Percentiles rank a stretch among this genome's conserved stretches.
These are phyloP conservation scores for Arabidopsis lyrata DNA, from an alignment of 441 rosid species.

Conservation along the genomic window DNA sequence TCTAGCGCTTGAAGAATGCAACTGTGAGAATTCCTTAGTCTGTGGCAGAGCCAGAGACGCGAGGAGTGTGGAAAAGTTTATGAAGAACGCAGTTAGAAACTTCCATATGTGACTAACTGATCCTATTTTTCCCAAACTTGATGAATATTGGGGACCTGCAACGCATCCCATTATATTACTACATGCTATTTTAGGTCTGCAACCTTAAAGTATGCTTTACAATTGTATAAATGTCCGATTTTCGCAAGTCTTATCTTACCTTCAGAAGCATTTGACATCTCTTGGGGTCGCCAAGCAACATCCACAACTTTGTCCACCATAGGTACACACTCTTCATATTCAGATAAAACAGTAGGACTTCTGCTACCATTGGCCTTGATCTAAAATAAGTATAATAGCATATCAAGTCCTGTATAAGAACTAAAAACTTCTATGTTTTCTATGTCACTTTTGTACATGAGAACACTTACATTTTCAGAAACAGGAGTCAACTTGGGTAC, in stretches of 20 bases:
- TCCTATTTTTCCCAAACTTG: slow-evolving; percentile 42
- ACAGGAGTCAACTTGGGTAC: slow-evolving; percentile 69
- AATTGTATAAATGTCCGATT: background rate
- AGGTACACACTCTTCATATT: slow-evolving; percentile 56
- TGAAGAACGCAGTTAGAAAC: slow-evolving; percentile 48
- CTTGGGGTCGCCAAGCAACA: slow-evolving; percentile 55
- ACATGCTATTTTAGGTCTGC: background rate
- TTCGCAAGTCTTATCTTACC: slow-evolving; percentile 43
- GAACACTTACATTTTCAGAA: slow-evolving; percentile 62
- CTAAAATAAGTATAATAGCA: slow-evolving; percentile 48
- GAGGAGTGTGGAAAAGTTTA: slow-evolving; percentile 45
- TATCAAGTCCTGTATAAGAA: slow-evolving; percentile 8
- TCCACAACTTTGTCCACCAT: slow-evolving; percentile 73
- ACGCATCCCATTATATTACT: slow-evolving; percentile 28
- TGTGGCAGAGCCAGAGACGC: slow-evolving; percentile 43
- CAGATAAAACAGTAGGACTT: slow-evolving; percentile 45
- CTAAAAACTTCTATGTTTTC: background rate
- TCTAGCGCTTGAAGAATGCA: slow-evolving; percentile 37
- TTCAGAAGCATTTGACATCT: slow-evolving; percentile 46
- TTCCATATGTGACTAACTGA: slow-evolving; percentile 43
- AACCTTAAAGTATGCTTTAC: background rate
- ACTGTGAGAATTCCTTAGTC: slow-evolving; percentile 39
- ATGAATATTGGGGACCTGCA: slow-evolving; percentile 51
- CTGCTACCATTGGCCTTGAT: slow-evolving; percentile 50
- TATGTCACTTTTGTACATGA: background rate